Conservation (phyloP, 2,329 filamentous ascomycete genomes). For the Dothideomycetes sp. region DNA sequence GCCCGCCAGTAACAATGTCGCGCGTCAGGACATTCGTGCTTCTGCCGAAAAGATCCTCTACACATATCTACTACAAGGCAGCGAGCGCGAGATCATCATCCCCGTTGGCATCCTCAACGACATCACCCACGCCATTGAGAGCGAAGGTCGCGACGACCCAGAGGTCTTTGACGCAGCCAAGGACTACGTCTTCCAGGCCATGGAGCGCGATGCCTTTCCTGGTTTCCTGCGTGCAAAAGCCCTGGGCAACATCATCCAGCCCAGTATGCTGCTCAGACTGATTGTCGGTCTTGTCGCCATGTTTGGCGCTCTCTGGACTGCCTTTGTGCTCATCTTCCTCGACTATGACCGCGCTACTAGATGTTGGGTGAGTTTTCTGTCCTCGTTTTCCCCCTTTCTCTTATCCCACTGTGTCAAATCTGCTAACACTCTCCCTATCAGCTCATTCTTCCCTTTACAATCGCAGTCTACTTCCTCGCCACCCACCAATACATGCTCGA, state of each 20-base stretch:
- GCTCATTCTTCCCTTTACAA: slow-evolving; percentile 79
- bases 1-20: slow-evolving; percentile 64
- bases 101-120: slow-evolving; percentile 77
- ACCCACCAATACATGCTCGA: slow-evolving; percentile 96
- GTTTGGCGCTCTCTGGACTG: slow-evolving; percentile 89
- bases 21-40: slow-evolving; percentile 79
- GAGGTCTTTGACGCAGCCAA: slow-evolving; percentile 96
- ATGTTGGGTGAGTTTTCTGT: slow-evolving; percentile 60
- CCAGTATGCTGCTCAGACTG: slow-evolving; percentile 75
- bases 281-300: slow-evolving; percentile 77
- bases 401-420: not conserved
- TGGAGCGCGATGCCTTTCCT: slow-evolving; percentile 98
- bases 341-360: slow-evolving; percentile 62
- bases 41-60: slow-evolving; percentile 99
- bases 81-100: slow-evolving; percentile 90
- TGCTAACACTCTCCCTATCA: slow-evolving; percentile 31
- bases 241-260: slow-evolving; percentile 85
- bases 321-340: slow-evolving; percentile 86
- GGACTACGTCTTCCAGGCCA: slow-evolving; percentile 98
- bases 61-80: slow-evolving; percentile 87
- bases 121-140: slow-evolving; percentile 80
- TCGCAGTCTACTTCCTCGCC: slow-evolving; percentile 78
- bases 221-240: slow-evolving; percentile 93
- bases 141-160: slow-evolving; percentile 83
- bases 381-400: not conserved